phyloP scores from a whole-genome alignment of 2,329 filamentous ascomycete species.

The Zymoseptoria passerinii region DNA sequence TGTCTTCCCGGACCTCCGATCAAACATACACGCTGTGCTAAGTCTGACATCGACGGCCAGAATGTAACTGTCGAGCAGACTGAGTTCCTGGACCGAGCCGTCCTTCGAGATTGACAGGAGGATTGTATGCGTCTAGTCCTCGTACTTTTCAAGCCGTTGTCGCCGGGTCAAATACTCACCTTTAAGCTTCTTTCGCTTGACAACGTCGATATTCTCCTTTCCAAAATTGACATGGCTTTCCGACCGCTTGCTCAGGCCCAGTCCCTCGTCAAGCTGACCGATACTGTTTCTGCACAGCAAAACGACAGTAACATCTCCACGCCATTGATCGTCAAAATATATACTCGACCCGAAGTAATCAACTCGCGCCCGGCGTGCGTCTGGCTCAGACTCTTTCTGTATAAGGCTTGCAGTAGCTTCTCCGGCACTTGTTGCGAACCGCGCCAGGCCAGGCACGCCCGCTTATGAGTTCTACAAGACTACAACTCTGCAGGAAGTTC shows the following conservation, averaged over 20 bases:
- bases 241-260: too few species aligned
- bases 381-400: too few species aligned
- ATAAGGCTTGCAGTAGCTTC: neutral
- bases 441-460: neutral
- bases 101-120: neutral
- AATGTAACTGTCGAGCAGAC: neutral
- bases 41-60: too few species aligned
- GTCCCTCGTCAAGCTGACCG: too few species aligned
- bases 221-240: too few species aligned
- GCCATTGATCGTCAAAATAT: neutral
- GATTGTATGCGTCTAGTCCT: neutral
- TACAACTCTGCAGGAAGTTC: neutral
- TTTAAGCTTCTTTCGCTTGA: neutral
- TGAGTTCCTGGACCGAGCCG: neutral
- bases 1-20: neutral
- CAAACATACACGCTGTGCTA: neutral
- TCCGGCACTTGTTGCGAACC: neutral
- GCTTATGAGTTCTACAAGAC: neutral
- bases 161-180: neutral
- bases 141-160: neutral
- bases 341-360: neutral
- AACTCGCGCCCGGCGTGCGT: neutral
- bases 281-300: too few species aligned
- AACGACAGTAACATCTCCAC: neutral
- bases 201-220: too few species aligned